phyloP scores from a whole-genome alignment of 768 basidiomycete species.

The Boletus rex-veris region DNA sequence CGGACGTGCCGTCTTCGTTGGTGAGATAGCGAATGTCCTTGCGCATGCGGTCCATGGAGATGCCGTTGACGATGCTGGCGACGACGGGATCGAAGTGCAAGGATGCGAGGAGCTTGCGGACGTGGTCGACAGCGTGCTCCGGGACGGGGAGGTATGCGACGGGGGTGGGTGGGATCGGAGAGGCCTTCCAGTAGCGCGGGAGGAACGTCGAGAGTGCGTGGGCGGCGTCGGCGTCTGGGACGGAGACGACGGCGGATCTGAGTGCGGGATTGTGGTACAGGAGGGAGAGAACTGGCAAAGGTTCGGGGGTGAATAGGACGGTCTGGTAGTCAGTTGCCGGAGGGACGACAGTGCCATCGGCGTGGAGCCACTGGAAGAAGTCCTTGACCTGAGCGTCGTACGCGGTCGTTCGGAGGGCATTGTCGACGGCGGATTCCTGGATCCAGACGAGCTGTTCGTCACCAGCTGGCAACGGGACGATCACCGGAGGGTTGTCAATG shows the following conservation, averaged over 20 bases:
- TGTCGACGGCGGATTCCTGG: constrained; percentile 52
- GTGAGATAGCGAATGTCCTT: constrained; percentile 79
- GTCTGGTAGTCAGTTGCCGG: constrained; percentile 17
- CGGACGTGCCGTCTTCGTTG: constrained; percentile 73
- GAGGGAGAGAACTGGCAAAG: constrained; percentile 27
- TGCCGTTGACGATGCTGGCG: constrained; percentile 62
- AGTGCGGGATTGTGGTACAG: constrained; percentile 37
- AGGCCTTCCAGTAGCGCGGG: constrained; percentile 73
- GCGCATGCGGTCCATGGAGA: constrained; percentile 63
- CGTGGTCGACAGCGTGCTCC: constrained; percentile 46
- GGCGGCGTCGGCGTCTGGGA: constrained; percentile 38
- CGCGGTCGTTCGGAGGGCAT: constrained; percentile 35
- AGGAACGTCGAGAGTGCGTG: constrained; percentile 54
- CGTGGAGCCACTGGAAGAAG: constrained; percentile 35
- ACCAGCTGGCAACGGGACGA: constrained; percentile 22
- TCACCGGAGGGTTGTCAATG: neutral
- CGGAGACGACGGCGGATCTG: constrained; percentile 48
- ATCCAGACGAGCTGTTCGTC: constrained; percentile 57
- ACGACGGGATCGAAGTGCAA: constrained; percentile 69
- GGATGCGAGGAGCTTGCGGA: constrained; percentile 52
- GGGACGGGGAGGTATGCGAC: constrained; percentile 55
- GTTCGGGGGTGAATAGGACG: constrained; percentile 10
- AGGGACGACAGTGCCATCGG: constrained; percentile 11
- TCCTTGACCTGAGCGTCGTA: constrained; percentile 34
- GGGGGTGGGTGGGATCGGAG: constrained; percentile 52